phyloP scores from a whole-genome alignment of 768 basidiomycete genomes.

The Coprinopsis marcescibilis region DNA sequence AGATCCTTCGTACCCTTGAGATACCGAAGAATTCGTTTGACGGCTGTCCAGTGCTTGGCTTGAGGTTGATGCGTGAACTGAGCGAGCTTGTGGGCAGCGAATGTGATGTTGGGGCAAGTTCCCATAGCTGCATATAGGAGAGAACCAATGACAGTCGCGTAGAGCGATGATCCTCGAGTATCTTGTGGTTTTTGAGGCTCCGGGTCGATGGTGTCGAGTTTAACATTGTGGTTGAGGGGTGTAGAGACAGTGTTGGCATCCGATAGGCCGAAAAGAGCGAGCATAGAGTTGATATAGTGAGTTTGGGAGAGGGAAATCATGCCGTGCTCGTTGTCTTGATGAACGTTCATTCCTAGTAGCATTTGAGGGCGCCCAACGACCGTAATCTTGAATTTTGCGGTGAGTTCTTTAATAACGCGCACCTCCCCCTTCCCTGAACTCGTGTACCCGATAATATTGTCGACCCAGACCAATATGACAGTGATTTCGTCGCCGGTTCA shows the following conservation, averaged over 20 bases:
- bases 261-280: background rate
- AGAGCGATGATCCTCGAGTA: background rate
- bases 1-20: constrained; percentile 23
- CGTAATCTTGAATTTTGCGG: background rate
- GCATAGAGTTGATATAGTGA: background rate
- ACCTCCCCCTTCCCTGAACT: background rate
- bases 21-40: constrained; percentile 33
- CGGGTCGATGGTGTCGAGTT: background rate
- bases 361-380: background rate
- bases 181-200: background rate
- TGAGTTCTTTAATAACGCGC: background rate
- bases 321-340: background rate
- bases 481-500: background rate
- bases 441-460: background rate
- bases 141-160: constrained; percentile 9
- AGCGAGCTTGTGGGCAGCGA: constrained; percentile 22
- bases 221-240: background rate
- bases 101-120: constrained; percentile 16
- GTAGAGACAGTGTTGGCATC: background rate
- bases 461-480: background rate
- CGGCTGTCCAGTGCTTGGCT: constrained; percentile 30
- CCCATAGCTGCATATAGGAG: constrained; percentile 15
- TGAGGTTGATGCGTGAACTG: constrained; percentile 28
- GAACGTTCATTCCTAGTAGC: background rate
- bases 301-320: background rate